Evolutionary conservation across 2,329 filamentous ascomycete genomes (phyloP).

Genomic region (Geosmithia putterillii): DNA sequence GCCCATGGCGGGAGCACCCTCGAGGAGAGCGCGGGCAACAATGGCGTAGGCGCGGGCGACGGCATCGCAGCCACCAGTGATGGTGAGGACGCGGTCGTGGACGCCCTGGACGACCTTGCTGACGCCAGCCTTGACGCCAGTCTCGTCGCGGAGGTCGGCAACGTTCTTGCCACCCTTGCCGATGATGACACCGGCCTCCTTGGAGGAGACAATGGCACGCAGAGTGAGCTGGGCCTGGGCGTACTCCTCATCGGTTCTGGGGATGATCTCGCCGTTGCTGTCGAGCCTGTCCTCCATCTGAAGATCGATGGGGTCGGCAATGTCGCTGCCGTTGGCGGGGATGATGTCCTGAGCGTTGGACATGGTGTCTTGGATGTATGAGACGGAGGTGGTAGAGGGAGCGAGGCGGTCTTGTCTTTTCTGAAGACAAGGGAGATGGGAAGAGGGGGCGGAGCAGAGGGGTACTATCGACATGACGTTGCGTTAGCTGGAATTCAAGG

Average conservation of each 20-base stretch:
- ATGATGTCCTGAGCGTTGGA: slow-evolving; percentile 47
- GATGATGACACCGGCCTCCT: slow-evolving; percentile 98
- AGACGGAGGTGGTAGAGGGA: slow-evolving; percentile 3
- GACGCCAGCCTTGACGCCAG: slow-evolving; percentile 92
- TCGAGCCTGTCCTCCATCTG: slow-evolving; percentile 55
- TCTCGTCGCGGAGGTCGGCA: slow-evolving; percentile 91
- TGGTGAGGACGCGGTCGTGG: slow-evolving; percentile 91
- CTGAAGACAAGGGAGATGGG: background rate
- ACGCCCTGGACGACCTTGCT: slow-evolving; percentile 98
- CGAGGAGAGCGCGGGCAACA: slow-evolving; percentile 80
- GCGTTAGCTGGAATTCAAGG: background rate
- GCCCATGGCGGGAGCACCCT: slow-evolving; percentile 87
- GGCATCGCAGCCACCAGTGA: slow-evolving; percentile 78
- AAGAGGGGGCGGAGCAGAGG: background rate
- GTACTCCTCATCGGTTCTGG: slow-evolving; percentile 96
- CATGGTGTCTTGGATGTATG: slow-evolving; percentile 29
- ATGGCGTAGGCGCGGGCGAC: slow-evolving; percentile 89
- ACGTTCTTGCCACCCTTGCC: slow-evolving; percentile 98
- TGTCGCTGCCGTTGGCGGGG: slow-evolving; percentile 46
- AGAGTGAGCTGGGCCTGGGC: slow-evolving; percentile 85
- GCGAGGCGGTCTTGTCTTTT: background rate
- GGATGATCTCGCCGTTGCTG: slow-evolving; percentile 64
- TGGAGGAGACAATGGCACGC: slow-evolving; percentile 94
- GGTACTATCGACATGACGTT: background rate
- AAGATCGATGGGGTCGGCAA: slow-evolving; percentile 50